A percentile compares a stretch with the other conserved stretches of the same genome.
These are phyloP conservation scores for Erysimum cheiri DNA, from an alignment of 441 rosid species.

Conservation along the genomic window DNA sequence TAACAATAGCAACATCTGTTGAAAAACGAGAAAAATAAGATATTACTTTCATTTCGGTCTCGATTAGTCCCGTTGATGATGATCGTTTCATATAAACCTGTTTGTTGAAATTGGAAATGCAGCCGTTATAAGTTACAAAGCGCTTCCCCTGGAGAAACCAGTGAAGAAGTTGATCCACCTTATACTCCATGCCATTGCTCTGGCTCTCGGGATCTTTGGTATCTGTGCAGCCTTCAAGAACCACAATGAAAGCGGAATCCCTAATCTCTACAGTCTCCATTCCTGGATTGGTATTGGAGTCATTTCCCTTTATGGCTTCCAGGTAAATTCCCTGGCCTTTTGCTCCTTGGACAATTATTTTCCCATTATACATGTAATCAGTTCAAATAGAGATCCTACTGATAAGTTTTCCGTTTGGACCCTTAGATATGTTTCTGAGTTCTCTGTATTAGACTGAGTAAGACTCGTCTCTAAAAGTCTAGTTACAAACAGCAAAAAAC, in stretches of 20 bases:
- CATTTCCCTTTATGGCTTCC: constrained; percentile 81
- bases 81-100: not conserved
- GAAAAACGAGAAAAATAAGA: not conserved
- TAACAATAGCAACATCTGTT: constrained; percentile 39
- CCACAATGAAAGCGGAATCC: constrained; percentile 85
- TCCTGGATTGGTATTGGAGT: constrained; percentile 88
- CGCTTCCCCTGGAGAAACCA: constrained; percentile 70
- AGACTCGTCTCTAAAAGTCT: not conserved
- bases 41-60: not conserved
- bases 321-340: constrained; percentile 55
- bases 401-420: not conserved
- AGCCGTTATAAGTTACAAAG: constrained; percentile 84
- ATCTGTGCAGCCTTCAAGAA: constrained; percentile 78
- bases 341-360: not conserved
- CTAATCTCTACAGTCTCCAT: constrained; percentile 90
- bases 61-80: not conserved
- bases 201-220: constrained; percentile 75
- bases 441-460: not conserved
- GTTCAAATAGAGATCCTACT: not conserved
- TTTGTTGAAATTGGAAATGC: constrained; percentile 34
- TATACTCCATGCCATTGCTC: constrained; percentile 77
- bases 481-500: not conserved
- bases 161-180: constrained; percentile 81
- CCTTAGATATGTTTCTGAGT: not conserved
- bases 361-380: not conserved